Base-by-base conservation (phyloP, 1,284 basidiomycete genomes). In the Rhizopogon parksii region DNA sequence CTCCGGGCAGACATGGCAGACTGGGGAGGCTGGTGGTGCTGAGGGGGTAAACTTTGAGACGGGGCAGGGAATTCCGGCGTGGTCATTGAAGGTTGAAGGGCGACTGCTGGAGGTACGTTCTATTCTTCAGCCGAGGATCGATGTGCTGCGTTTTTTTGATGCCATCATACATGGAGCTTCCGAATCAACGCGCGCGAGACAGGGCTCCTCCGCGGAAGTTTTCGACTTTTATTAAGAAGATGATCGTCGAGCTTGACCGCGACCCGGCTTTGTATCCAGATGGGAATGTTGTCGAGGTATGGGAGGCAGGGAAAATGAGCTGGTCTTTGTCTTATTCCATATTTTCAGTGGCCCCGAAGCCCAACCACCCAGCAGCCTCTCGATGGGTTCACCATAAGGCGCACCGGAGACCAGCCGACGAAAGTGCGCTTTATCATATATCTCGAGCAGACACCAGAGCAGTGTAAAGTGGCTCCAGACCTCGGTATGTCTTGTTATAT, bases 41-140 rank as follows among this genome's bases (percentile, higher is more conserved):
- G 72, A 68, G 35, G 71, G 67, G 1, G 65, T 71, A 15, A 80
- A 83, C 62, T 71, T 78, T 32, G 72, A 52, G 68, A 75, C 78
- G 0, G 80, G 90, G 7, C 83, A 89, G 59, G 88, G 88, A 2
- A 85, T 95, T 15, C 91, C 95, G 1, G 89, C 91, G 0, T 98
- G 93, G 93, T 81, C 85, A 36, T 73, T 97, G 52, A 87, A 83
- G 63, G 80, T 97, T 51, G 94, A 97, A 60, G 95, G 95, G 0
- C 78, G 94, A 47, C 65, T 98, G 52, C 74, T 97, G 2, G 85
- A 89, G 77, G 85, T 84, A 52, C 46, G 76, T 65, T 14, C 21
- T 24, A 6, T 45, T 46, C 12, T n/a, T 32, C 40, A 3, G n/a
- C 3, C 19, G 27, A 25, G 27, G 17, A 19, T 43, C 17, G 9